Percentiles rank a stretch among this genome's conserved stretches.
These are phyloP conservation scores for Chenopodium album DNA, from an alignment of 148 eudicot species.

Conservation along the genomic window DNA sequence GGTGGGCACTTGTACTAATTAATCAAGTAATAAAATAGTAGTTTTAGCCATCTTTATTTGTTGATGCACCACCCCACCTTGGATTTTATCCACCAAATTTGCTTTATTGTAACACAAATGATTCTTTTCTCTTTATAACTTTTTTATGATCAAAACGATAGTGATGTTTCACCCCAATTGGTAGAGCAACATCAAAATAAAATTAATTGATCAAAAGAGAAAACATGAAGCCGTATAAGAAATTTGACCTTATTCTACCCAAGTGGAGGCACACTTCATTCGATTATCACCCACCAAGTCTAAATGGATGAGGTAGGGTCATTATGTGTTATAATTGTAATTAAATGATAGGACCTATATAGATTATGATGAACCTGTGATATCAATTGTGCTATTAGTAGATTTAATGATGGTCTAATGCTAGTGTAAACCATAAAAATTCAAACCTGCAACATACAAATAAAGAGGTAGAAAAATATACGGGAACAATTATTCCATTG, in stretches of 20 bases:
- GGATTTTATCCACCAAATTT: not conserved
- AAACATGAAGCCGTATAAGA: constrained; percentile 15
- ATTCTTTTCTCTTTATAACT: constrained; percentile 26
- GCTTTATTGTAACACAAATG: constrained; percentile 25
- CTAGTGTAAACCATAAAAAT: too few relatives aligned
- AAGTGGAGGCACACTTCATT: constrained; percentile 2
- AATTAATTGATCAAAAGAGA: too few relatives aligned
- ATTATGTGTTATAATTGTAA: not conserved
- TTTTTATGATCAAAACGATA: not conserved
- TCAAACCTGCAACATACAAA: too few relatives aligned
- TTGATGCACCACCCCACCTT: constrained; percentile 12
- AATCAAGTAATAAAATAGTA: constrained; percentile 8
- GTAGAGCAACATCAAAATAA: constrained; percentile 2
- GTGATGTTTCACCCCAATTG: constrained; percentile 7
- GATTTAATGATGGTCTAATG: too few relatives aligned
- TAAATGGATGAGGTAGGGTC: not conserved
- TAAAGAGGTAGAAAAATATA: too few relatives aligned
- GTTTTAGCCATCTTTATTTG: constrained; percentile 4
- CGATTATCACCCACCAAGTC: constrained; percentile 5
- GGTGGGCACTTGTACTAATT: constrained; percentile 24
- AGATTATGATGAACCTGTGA: not conserved
- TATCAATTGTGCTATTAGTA: too few relatives aligned
- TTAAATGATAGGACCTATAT: not conserved
- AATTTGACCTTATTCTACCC: constrained; percentile 31
- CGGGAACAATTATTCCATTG: too few relatives aligned